Evolutionary conservation across 495 filamentous ascomycete species (phyloP).

Genomic region (Penicillium herquei): DNA sequence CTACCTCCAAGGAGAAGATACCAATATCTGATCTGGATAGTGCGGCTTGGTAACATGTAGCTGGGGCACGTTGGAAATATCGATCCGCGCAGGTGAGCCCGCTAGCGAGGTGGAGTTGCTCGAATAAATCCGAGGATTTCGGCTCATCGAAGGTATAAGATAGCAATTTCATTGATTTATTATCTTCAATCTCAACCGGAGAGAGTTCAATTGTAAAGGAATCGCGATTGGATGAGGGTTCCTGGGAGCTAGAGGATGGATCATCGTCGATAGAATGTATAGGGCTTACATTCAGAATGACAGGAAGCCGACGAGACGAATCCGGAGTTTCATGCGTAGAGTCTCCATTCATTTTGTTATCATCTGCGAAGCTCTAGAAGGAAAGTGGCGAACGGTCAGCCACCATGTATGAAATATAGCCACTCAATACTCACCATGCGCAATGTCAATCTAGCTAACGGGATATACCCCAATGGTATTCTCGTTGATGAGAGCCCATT

Average conservation of each 20-base stretch:
- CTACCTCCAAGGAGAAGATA: conserved; percentile 27
- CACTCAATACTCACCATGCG: conserved; percentile 29
- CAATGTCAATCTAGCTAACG: conserved; percentile 34
- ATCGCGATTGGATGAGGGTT: neutral
- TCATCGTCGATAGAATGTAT: neutral
- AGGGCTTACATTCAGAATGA: conserved; percentile 5
- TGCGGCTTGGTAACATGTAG: conserved; percentile 36
- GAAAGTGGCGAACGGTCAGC: conserved; percentile 10
- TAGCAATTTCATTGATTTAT: conserved; percentile 13
- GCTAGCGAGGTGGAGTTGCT: conserved; percentile 20
- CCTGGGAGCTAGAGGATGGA: neutral
- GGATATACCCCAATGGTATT: conserved; percentile 36
- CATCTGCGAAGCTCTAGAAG: conserved; percentile 19
- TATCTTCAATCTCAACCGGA: conserved; percentile 6
- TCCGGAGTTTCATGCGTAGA: neutral
- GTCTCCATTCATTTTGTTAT: neutral
- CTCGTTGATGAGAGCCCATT: conserved; percentile 19
- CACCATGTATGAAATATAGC: neutral
- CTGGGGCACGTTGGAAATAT: conserved; percentile 19
- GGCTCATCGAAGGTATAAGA: conserved; percentile 16
- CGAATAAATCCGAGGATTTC: conserved; percentile 16
- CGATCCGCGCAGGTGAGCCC: conserved; percentile 27
- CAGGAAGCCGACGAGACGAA: conserved; percentile 14
- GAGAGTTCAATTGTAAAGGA: conserved; percentile 20
- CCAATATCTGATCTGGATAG: conserved; percentile 17